Base-by-base conservation (phyloP, 495 filamentous ascomycete genomes). In the Pyrenula aspistea region DNA sequence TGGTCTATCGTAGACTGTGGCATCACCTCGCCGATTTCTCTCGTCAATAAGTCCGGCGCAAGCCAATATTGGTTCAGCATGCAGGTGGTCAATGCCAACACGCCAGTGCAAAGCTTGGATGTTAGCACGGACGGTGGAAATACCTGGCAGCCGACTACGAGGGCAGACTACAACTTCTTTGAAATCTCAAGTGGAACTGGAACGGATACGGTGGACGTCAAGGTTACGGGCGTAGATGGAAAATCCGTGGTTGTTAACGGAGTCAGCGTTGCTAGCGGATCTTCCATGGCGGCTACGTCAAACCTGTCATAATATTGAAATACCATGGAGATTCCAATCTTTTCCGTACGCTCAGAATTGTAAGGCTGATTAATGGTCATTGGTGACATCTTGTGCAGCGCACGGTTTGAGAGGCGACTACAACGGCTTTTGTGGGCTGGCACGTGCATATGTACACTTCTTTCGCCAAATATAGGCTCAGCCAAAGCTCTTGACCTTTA, bases 151-250 rank as follows among this genome's bases (percentile, higher is more conserved):
- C 52, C 57, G 23, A 79, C 79, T 2, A 72, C 70, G 1, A 62
- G 80, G 8, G 65, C 70, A 25, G 65, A 66, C 22, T 83, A 84
- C 61, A 84, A 84, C 68, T 84, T 72, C 69, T 84, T 84, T 56
- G 76, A 83, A 71, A 72, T 77, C 56, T 22, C 62, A 1, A 69
- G 68, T 48, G 81, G 81, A 0, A 80, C 81, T 56, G 76, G 77
- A 0, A 73, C 71, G 0, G 70, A 72, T 2, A 76, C 61, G 19
- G 77, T 83, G 2, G 71, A 76, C 65, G 73, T 83, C 0, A 68
- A 71, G 25, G 71, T 83, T 25, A 83, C 77, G 0, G 75, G 75
- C 49, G 56, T 70, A n/a, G 70, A 67, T 57, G 78, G 78, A 0
- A 67, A 68, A 25, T 61, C 50, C 8, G 64, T 79, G 11, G 53